These are phyloP conservation scores for Serendipita sp. DNA, from an alignment of 768 basidiomycete species.

Conservation along the genomic window DNA sequence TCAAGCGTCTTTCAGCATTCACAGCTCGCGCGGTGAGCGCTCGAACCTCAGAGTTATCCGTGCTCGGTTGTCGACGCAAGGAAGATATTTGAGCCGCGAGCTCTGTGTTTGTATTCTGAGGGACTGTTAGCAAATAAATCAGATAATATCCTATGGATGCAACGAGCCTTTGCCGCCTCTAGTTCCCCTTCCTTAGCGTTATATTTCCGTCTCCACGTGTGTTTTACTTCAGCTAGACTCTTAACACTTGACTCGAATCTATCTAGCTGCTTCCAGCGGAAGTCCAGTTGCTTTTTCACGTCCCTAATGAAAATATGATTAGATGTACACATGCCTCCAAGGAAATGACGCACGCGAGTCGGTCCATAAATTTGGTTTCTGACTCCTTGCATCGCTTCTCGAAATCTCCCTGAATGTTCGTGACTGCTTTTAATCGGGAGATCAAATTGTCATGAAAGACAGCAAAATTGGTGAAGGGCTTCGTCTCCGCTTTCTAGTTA, in stretches of 20 bases:
- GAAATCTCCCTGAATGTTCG: conserved; percentile 71
- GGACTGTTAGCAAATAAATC: background rate
- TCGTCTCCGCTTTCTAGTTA: conserved; percentile 51
- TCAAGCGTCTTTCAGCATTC: conserved; percentile 79
- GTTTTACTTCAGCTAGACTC: conserved; percentile 63
- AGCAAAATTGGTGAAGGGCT: conserved; percentile 83
- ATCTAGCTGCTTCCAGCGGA: conserved; percentile 82
- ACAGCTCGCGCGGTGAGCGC: conserved; percentile 56
- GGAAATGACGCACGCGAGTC: conserved; percentile 28
- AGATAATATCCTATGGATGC: background rate
- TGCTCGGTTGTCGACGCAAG: conserved; percentile 40
- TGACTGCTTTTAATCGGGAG: conserved; percentile 67
- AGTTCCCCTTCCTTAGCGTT: conserved; percentile 78
- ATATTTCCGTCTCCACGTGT: conserved; percentile 69
- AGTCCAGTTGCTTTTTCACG: conserved; percentile 76
- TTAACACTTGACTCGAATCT: conserved; percentile 80
- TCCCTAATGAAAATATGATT: conserved; percentile 22
- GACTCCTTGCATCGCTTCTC: conserved; percentile 71
- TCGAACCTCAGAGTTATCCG: conserved; percentile 53
- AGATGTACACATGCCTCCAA: background rate
- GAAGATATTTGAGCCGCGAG: conserved; percentile 51
- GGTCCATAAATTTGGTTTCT: conserved; percentile 57
- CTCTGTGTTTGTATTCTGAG: conserved; percentile 56
- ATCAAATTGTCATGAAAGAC: conserved; percentile 93
- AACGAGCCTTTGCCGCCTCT: conserved; percentile 62